Conservation (phyloP, 1,139 yeast genomes). For the Hansenula lynferdii region DNA sequence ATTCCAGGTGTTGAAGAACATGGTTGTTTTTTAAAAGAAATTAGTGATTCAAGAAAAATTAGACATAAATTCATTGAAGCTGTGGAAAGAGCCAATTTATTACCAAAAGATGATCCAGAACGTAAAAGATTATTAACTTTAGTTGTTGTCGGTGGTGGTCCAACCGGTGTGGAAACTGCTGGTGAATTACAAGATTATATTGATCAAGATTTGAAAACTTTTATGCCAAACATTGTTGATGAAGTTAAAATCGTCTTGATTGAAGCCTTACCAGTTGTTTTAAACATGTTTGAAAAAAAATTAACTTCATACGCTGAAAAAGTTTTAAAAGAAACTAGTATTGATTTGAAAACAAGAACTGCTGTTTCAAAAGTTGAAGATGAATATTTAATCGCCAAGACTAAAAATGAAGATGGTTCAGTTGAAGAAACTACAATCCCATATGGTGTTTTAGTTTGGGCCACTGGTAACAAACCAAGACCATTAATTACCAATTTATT, state of each 20-base stretch:
- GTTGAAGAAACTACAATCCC: constrained; percentile 59
- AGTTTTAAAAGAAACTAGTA: constrained; percentile 71
- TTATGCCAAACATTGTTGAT: constrained; percentile 81
- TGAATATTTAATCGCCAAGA: constrained; percentile 65
- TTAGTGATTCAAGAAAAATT: constrained; percentile 74
- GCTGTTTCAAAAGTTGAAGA: constrained; percentile 84
- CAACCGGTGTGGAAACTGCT: constrained; percentile 88
- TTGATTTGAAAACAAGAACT: constrained; percentile 75
- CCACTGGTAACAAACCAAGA: constrained; percentile 94
- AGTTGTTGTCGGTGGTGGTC: constrained; percentile 90
- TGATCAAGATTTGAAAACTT: constrained; percentile 82
- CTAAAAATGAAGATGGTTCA: constrained; percentile 58
- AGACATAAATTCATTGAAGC: constrained; percentile 72
- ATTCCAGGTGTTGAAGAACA: constrained; percentile 76
- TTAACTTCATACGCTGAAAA: constrained; percentile 83
- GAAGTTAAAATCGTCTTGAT: constrained; percentile 82
- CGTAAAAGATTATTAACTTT: constrained; percentile 69
- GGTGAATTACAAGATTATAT: constrained; percentile 92
- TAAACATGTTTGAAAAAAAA: constrained; percentile 82
- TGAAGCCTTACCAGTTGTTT: constrained; percentile 87
- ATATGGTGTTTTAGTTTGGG: constrained; percentile 95
- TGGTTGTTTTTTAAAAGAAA: constrained; percentile 82
- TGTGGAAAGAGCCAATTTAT: constrained; percentile 67
- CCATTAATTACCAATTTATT: constrained; percentile 66
- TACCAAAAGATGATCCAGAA: constrained; percentile 72